Evolutionary conservation across 192 early-diverging fungal species (phyloP), one percentile per base, ranked within the genome.

Genomic region (Allomyces macrogynus): DNA sequence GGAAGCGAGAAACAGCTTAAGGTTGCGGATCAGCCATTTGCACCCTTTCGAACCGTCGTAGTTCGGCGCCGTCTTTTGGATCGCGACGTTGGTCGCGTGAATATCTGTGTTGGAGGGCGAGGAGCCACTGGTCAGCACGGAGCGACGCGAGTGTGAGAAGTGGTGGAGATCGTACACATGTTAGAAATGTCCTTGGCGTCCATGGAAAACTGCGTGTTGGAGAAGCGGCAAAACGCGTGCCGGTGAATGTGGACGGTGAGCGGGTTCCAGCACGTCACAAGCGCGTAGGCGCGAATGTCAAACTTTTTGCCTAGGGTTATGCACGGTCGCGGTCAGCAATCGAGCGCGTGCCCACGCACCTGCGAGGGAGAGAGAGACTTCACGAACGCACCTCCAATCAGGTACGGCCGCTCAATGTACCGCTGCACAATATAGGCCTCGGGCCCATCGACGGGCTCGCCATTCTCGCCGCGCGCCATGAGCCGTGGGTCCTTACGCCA

Each of bases 351-450:
- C 8, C 7, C 32, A 8, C 32, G 32, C 26, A 40, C 32, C 32
- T 40, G 3, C 32, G 32, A 40, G n/a, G n/a, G n/a, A n/a, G n/a
- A n/a, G n/a, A n/a, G n/a, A n/a, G n/a, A n/a, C n/a, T 4, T 4
- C 1, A 26, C 7, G 20, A 10, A 23, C n/a, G 64, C 65, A 81
- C 79, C 79, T 16, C 82, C 82, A 71, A 84, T 82, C 62, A 84
- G 44, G 40, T 79, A 77, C 16, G 82, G 82, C 64, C 79, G 81
- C 64, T 84, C 80, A 66, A 84, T 81, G 64, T 84, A 84, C 63
- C 75, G 25, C 67, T 84, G 82, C 23, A 84, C 80, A 69, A 84
- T 82, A 63, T 84, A 84, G 11, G 82, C 79, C 70, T 84, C 82
- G 12, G 80, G 80, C 62, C 61, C 64, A 11, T 80, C 73, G 64